Conservation (phyloP, 1,284 basidiomycete genomes). For the Ceratobasidium sp. region DNA sequence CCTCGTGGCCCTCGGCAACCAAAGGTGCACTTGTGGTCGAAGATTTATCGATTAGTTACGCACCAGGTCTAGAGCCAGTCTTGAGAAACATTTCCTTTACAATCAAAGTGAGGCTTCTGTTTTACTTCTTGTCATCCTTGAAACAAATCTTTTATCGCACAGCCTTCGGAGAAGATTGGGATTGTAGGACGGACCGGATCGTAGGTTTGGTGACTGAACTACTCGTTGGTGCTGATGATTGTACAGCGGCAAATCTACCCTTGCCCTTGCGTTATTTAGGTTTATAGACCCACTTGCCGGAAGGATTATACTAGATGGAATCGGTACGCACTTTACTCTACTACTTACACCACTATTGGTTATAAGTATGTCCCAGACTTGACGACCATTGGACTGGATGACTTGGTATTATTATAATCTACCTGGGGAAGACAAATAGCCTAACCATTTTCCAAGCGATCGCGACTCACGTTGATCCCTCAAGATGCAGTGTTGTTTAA, state of each 20-base stretch:
- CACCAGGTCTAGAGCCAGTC: constrained; percentile 86
- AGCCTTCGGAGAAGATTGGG: constrained; percentile 76
- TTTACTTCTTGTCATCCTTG: too few species aligned
- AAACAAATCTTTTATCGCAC: constrained; percentile 56
- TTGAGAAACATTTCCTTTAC: constrained; percentile 77
- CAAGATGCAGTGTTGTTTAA: constrained; percentile 42
- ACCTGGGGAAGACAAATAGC: too few species aligned
- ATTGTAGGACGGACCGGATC: constrained; percentile 79
- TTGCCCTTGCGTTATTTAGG: constrained; percentile 88
- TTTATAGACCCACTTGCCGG: constrained; percentile 89
- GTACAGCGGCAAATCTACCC: constrained; percentile 77
- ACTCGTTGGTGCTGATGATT: constrained; percentile 47
- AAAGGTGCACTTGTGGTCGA: constrained; percentile 67
- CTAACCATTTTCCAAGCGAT: constrained; percentile 5
- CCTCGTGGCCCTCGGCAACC: constrained; percentile 82
- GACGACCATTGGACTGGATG: constrained; percentile 84
- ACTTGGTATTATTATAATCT: constrained; percentile 80
- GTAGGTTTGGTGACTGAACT: too few species aligned
- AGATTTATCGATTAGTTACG: constrained; percentile 84
- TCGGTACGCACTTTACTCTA: too few species aligned
- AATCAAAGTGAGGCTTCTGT: constrained; percentile 59
- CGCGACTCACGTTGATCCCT: constrained; percentile 24
- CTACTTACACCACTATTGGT: too few species aligned
- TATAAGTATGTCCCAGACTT: constrained; percentile 64
- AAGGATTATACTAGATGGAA: constrained; percentile 85